These are phyloP conservation scores for Podaxis sp. DNA, from an alignment of 768 basidiomycete species.

Conservation along the genomic window DNA sequence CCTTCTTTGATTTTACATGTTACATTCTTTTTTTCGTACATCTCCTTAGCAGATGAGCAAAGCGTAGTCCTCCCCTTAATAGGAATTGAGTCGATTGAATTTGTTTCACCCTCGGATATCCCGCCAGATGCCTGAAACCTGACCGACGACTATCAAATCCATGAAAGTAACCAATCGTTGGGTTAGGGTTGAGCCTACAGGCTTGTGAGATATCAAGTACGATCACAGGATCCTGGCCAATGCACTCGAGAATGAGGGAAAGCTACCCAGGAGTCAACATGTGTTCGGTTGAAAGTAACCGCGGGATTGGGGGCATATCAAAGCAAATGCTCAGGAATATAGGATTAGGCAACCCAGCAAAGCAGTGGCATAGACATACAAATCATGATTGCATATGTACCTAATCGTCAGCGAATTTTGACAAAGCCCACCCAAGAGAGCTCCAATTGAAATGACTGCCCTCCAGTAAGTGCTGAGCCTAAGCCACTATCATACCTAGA, in stretches of 20 bases:
- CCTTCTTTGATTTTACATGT: neutral
- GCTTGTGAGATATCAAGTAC: neutral
- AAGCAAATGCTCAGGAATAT: too few relatives aligned
- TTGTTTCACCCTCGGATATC: neutral
- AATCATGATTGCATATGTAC: conserved; percentile 6
- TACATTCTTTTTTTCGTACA: neutral
- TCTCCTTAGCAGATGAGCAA: conserved; percentile 2
- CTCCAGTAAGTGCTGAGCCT: too few relatives aligned
- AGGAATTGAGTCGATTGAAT: neutral
- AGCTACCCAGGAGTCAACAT: too few relatives aligned
- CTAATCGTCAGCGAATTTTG: conserved; percentile 7
- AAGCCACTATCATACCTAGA: conserved; percentile 36
- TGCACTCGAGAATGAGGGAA: too few relatives aligned
- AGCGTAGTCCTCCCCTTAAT: neutral
- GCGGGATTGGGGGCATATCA: too few relatives aligned
- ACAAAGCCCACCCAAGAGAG: neutral
- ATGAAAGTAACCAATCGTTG: neutral
- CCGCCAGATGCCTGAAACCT: neutral
- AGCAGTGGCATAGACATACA: neutral
- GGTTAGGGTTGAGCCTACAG: neutral
- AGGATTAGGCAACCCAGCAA: neutral
- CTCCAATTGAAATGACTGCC: neutral
- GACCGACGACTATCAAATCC: neutral
- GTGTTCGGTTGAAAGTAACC: too few relatives aligned
- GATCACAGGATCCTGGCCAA: too few relatives aligned